These are phyloP conservation scores for Fusarium avenaceum DNA, from an alignment of 2,329 filamentous ascomycete genomes.

Conservation along the genomic window DNA sequence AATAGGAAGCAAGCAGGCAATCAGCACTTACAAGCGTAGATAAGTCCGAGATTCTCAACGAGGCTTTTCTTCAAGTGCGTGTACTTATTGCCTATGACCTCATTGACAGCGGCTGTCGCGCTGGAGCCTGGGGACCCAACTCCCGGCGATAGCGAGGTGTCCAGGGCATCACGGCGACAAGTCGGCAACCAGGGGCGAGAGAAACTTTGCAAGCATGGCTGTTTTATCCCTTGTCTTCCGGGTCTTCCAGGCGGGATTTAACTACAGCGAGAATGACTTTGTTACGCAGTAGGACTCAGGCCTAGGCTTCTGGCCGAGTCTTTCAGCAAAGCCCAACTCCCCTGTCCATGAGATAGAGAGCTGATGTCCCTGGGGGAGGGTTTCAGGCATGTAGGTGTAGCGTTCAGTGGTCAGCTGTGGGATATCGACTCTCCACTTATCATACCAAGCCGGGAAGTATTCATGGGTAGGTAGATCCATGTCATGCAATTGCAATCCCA, in stretches of 20 bases:
- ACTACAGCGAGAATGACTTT: background rate
- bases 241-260: conserved; percentile 28
- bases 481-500: conserved; percentile 13
- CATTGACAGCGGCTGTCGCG: conserved; percentile 44
- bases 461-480: conserved; percentile 24
- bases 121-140: conserved; percentile 20
- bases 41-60: conserved; percentile 17
- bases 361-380: conserved; percentile 10
- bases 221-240: conserved; percentile 39
- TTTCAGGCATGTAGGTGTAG: conserved; percentile 14
- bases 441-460: conserved; percentile 10
- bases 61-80: conserved; percentile 5
- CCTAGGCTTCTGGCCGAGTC: conserved; percentile 3
- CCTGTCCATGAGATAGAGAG: conserved; percentile 9
- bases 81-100: conserved; percentile 41
- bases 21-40: conserved; percentile 11
- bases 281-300: background rate
- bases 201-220: conserved; percentile 37
- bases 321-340: background rate
- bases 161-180: conserved; percentile 42
- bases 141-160: conserved; percentile 31
- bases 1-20: background rate
- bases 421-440: conserved; percentile 31
- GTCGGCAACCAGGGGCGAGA: conserved; percentile 40
- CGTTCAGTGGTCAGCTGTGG: conserved; percentile 37